Percentiles rank a stretch among this genome's conserved stretches.
phyloP scores from a whole-genome alignment of 2,329 filamentous ascomycete species.

The Fusarium coffeatum region DNA sequence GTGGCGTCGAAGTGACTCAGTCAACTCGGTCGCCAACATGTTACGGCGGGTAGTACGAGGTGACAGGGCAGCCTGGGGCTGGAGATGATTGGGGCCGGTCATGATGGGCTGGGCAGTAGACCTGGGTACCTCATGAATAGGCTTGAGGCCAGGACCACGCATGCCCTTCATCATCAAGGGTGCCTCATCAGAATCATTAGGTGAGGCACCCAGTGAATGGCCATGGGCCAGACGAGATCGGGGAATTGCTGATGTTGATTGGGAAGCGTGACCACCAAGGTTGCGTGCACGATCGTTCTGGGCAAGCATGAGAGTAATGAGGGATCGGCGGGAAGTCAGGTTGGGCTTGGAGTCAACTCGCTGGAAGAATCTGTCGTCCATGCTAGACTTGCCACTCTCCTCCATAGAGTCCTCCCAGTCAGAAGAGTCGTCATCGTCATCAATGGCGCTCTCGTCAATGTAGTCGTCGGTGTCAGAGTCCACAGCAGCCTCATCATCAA shows the following conservation, averaged over 20 bases:
- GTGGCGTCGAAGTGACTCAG: constrained; percentile 89
- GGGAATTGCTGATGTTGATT: constrained; percentile 76
- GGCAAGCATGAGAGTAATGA: constrained; percentile 88
- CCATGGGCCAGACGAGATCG: constrained; percentile 64
- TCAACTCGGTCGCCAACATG: constrained; percentile 95
- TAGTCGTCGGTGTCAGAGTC: constrained; percentile 75
- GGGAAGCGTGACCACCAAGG: constrained; percentile 74
- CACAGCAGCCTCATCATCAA: constrained; percentile 64
- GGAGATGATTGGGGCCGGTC: constrained; percentile 72
- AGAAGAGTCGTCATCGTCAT: constrained; percentile 73
- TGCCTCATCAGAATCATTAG: constrained; percentile 71
- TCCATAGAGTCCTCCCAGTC: constrained; percentile 77
- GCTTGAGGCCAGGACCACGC: constrained; percentile 61
- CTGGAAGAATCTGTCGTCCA: constrained; percentile 87
- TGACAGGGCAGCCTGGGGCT: constrained; percentile 81
- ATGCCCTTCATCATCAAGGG: constrained; percentile 73
- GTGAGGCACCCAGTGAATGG: constrained; percentile 60
- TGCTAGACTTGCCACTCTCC: constrained; percentile 84
- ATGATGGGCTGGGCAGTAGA: constrained; percentile 82
- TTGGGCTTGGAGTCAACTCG: constrained; percentile 90
- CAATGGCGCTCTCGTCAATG: constrained; percentile 85
- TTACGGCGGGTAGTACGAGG: constrained; percentile 92
- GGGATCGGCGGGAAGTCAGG: constrained; percentile 84
- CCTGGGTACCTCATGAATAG: constrained; percentile 72
- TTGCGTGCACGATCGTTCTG: constrained; percentile 78